Percentiles rank a stretch among this genome's conserved stretches.
Conservation (phyloP, 768 basidiomycete species). For the Kwoniella sp. region DNA sequence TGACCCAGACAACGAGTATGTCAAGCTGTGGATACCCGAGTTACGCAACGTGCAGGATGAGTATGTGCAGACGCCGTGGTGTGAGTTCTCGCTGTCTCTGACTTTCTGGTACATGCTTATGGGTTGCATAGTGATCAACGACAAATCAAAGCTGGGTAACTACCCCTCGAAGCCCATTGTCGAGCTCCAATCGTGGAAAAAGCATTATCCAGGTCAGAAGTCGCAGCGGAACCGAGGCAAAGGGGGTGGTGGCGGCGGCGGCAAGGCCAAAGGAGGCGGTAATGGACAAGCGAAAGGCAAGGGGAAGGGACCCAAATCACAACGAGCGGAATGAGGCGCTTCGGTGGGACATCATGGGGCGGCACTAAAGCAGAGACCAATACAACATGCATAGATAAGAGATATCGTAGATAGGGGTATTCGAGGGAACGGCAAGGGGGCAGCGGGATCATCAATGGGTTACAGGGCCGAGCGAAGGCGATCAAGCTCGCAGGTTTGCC, state of each 20-base stretch:
- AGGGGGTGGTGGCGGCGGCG: slow-evolving; percentile 4
- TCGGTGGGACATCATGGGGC: neutral
- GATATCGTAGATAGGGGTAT: neutral
- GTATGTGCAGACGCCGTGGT: slow-evolving; percentile 47
- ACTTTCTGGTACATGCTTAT: neutral
- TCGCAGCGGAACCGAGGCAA: neutral
- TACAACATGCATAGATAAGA: neutral
- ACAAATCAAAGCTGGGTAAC: slow-evolving; percentile 22
- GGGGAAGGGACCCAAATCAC: slow-evolving; percentile 4
- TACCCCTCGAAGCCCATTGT: slow-evolving; percentile 39
- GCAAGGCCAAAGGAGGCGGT: slow-evolving; percentile 11
- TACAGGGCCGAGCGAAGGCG: neutral
- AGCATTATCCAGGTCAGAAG: slow-evolving; percentile 28
- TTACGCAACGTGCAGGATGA: slow-evolving; percentile 36
- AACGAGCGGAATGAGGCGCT: too few relatives aligned
- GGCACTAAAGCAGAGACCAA: too few relatives aligned
- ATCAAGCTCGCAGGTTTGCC: neutral
- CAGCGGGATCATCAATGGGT: neutral
- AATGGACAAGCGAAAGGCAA: slow-evolving; percentile 3
- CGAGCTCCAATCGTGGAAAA: slow-evolving; percentile 40
- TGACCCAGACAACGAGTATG: slow-evolving; percentile 39
- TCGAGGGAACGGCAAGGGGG: neutral
- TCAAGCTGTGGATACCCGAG: slow-evolving; percentile 45
- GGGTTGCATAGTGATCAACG: slow-evolving; percentile 13
- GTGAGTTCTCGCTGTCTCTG: slow-evolving; percentile 22